These are phyloP conservation scores for Cinnamomum micranthum DNA, from an alignment of 164 flowering plant species.

Conservation along the genomic window DNA sequence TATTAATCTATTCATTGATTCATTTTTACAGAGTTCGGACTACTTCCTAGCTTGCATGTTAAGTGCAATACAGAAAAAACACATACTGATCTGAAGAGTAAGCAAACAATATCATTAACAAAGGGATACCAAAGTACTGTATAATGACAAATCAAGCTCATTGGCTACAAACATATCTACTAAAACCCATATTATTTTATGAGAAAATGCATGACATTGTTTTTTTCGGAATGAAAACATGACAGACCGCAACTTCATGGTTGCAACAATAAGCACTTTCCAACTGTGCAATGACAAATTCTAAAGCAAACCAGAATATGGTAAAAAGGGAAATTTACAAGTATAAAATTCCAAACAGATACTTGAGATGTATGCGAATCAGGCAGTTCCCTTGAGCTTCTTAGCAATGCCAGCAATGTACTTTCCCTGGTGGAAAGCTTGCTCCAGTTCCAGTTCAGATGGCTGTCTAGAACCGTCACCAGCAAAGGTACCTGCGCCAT, in stretches of 20 bases:
- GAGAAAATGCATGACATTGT: not conserved
- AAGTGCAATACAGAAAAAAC: too few relatives aligned
- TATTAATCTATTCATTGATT: too few relatives aligned
- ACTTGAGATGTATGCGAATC: constrained; percentile 12
- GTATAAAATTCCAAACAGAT: constrained; percentile 15
- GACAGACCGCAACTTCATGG: too few relatives aligned
- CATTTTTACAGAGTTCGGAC: too few relatives aligned
- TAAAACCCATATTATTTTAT: not conserved
- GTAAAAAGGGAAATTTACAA: constrained; percentile 7
- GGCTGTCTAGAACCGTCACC: constrained; percentile 89
- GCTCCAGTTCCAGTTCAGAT: constrained; percentile 64
- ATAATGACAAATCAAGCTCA: not conserved
- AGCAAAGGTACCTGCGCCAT: constrained; percentile 85
- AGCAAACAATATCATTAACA: not conserved
- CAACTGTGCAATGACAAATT: too few relatives aligned
- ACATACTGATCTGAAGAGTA: not conserved
- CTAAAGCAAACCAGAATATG: constrained; percentile 3
- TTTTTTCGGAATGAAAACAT: too few relatives aligned
- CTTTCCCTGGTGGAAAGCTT: constrained; percentile 84
- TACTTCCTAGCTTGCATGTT: too few relatives aligned
- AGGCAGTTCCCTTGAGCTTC: constrained; percentile 69
- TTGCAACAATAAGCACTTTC: too few relatives aligned
- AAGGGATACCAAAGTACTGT: not conserved
- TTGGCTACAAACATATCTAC: not conserved
- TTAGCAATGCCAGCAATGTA: constrained; percentile 64